phyloP scores from a whole-genome alignment of 371 early-diverging fungal genomes.

The Fennellomyces sp. region DNA sequence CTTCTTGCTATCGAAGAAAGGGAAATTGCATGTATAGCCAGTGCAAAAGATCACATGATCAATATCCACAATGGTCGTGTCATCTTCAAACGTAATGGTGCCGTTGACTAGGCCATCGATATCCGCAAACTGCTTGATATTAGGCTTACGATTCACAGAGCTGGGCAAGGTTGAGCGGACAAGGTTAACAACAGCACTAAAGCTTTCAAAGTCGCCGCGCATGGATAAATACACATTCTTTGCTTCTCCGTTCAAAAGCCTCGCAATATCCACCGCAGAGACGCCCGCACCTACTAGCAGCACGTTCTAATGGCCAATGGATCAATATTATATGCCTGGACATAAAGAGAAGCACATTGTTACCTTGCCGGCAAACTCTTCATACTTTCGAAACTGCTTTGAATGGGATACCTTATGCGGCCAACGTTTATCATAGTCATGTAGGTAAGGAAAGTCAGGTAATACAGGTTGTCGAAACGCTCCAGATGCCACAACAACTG shows the following conservation, averaged over 20 bases:
- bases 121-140: conserved; percentile 24
- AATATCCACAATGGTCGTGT: conserved; percentile 46
- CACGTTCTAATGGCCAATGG: no score
- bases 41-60: conserved; percentile 70
- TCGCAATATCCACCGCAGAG: conserved; percentile 40
- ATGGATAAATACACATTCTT: conserved; percentile 31
- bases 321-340: no score
- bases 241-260: conserved; percentile 27
- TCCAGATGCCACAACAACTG: conserved; percentile 40
- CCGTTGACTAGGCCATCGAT: conserved; percentile 26
- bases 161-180: conserved; percentile 23
- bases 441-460: conserved; percentile 31
- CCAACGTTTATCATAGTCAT: conserved; percentile 27
- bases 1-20: conserved; percentile 43
- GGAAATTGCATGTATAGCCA: conserved; percentile 57
- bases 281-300: conserved; percentile 39
- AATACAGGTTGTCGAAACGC: conserved; percentile 30
- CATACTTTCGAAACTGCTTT: conserved; percentile 35
- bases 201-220: conserved; percentile 18
- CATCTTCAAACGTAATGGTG: conserved; percentile 56
- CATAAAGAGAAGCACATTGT: no score
- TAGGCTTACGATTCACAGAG: conserved; percentile 17
- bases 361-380: conserved; percentile 39
- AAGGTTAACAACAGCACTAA: conserved; percentile 15
- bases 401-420: conserved; percentile 33